Base-by-base conservation (phyloP, 371 early-diverging fungal species). In the Rhizopus stolonifer region DNA sequence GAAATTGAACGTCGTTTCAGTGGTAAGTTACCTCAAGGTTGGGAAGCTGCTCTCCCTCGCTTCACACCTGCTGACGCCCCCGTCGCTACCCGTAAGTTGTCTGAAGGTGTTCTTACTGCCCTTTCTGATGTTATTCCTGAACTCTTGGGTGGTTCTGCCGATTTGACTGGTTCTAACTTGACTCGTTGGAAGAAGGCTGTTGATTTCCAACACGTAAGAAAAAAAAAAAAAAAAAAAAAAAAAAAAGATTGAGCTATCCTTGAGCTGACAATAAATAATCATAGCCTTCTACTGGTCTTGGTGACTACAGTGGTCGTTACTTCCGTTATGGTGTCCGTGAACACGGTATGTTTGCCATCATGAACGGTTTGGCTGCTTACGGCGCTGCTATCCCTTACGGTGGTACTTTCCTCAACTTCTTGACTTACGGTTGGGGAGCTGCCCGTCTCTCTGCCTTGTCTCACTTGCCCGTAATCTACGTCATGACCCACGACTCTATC, bases 401-500 rank as follows among this genome's bases (percentile, higher is more conserved):
- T 52, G 92, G 94, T 55, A 98, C 99, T 19, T 99, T 98, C 85
- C 83, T 99, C 57, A 98, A 98, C 86, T 99, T 99, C 72, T 84
- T 95, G 72, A 81, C 79, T 64, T 89, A 89, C 58, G 88, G 87
- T 46, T 81, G 78, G 59, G 95, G 96, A 38, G 90, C 98, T 43
- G 84, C 94, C 32, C 93, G 99, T 71, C 80, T 99, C 44, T 83
- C 91, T 52, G 95, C 97, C 11, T 74, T 99, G 46, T 87, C 93
- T 46, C 80, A 90, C 32, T 82, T 89, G 52, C 95, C 91, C 32
- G 91, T 94, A 43, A 65, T 98, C 58, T 96, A 96, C 82, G 88
- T 99, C 67, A 92, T 96, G 92, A 99, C 99, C 47, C 99, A 99
- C 85, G 99, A 99, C 81, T 98, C 98, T 22, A 96, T 99, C 61